Percentiles rank a stretch among this genome's conserved stretches.
These are phyloP conservation scores for Maudiozyma pseudohumilis DNA, from an alignment of 805 yeast species.

Conservation along the genomic window DNA sequence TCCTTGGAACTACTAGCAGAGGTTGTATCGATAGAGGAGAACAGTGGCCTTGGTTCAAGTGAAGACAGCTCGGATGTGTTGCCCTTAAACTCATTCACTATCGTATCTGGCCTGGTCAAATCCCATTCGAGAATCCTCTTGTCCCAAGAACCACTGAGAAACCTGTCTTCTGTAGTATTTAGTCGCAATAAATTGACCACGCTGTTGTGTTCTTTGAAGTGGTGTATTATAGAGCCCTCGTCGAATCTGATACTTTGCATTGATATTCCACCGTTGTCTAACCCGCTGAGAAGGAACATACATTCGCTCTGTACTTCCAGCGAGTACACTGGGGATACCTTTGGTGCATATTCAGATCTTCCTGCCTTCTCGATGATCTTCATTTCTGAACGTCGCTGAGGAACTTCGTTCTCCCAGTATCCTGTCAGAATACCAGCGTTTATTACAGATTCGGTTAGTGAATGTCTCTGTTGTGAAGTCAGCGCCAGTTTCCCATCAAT, in stretches of 20 bases:
- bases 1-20: constrained; percentile 12
- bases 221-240: constrained; percentile 76
- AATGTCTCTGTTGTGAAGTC: constrained; percentile 86
- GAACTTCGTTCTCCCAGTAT: constrained; percentile 96
- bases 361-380: constrained; percentile 19
- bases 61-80: constrained; percentile 73
- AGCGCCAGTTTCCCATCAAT: constrained; percentile 79
- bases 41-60: constrained; percentile 56
- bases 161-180: constrained; percentile 48
- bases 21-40: constrained; percentile 37
- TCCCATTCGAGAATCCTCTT: constrained; percentile 76
- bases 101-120: constrained; percentile 51
- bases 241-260: constrained; percentile 72
- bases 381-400: constrained; percentile 40
- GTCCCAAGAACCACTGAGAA: constrained; percentile 90
- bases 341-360: constrained; percentile 39
- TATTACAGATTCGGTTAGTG: constrained; percentile 72
- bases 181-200: constrained; percentile 66
- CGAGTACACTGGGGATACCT: constrained; percentile 76
- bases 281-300: constrained; percentile 75
- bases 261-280: constrained; percentile 75
- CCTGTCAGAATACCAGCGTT: constrained; percentile 75
- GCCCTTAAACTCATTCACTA: constrained; percentile 39
- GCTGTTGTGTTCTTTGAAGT: constrained; percentile 54
- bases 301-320: constrained; percentile 77